Conservation (phyloP, 768 basidiomycete genomes). For the Suillus subalutaceus region DNA sequence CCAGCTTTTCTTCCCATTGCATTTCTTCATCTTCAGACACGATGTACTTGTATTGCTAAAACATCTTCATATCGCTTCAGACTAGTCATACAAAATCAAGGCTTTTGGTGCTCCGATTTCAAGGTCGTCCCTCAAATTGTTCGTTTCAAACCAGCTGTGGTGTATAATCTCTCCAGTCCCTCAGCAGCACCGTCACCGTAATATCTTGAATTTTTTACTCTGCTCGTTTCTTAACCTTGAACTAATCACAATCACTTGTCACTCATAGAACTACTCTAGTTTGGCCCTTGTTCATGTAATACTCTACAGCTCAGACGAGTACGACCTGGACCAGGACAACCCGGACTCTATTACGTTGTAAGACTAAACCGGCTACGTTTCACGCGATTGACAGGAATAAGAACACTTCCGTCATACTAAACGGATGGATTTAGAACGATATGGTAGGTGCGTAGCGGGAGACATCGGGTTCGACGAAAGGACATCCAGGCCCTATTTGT, state of each 20-base stretch:
- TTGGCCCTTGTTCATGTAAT: too few relatives aligned
- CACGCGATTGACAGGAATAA: too few relatives aligned
- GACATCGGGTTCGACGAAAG: background rate
- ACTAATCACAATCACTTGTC: too few relatives aligned
- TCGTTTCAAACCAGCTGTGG: background rate
- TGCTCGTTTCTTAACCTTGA: background rate
- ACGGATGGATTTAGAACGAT: background rate
- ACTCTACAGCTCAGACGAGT: too few relatives aligned
- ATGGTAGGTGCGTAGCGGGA: background rate
- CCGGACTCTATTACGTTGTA: background rate
- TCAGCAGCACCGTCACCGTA: background rate
- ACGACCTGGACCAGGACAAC: too few relatives aligned
- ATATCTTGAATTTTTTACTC: background rate
- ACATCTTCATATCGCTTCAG: background rate
- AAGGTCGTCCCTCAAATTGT: background rate
- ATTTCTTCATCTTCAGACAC: background rate
- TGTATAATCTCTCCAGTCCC: background rate
- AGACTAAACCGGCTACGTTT: background rate
- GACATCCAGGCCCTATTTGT: background rate
- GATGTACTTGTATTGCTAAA: background rate
- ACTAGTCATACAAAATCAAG: background rate
- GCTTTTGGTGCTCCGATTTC: background rate
- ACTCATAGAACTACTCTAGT: too few relatives aligned
- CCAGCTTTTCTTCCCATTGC: background rate
- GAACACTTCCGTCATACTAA: background rate